Base-by-base conservation (phyloP, 306 rosid genomes). In the Pachyrhizus erosus region DNA sequence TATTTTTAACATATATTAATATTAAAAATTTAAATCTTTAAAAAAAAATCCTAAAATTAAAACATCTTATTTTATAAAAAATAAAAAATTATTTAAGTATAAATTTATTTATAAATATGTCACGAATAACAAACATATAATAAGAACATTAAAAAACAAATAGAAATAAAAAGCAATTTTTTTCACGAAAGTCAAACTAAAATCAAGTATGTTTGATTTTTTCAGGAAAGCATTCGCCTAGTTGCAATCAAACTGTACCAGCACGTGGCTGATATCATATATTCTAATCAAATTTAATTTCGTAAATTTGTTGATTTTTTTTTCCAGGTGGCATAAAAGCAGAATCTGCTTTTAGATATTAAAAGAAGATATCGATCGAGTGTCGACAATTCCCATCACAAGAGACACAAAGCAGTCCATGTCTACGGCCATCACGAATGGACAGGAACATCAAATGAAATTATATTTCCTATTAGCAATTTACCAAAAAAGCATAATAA, bases 361-460 rank as follows among this genome's bases (percentile, higher is more conserved):
- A 48, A 8, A 0, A 37, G 40, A 17, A 54, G 74, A 40, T 46
- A 65, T 11, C 29, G 11, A 76, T 51, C 42, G 40, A 74, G 33
- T 14, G 68, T 46, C 20, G 33, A 66, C 52, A 78, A 86, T 23
- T 42, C 80, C 54, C 52, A 70, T 76, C 14, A 54, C 6, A 75
- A 62, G 64, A 21, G 86, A 83, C 84, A 79, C 75, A 82, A 68
- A 46, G 42, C 13, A 57, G 83, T 75, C 86, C 24, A 2, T 24
- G 71, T 77, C 90, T 42, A n/a, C 55, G 15, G 81, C 78, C 64
- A 73, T 82, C 89, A 82, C 39, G 27, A 57, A 65, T 64, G 70
- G 5, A 27, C 21, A 27, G 69, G 72, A 34, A 10, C 73, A 72
- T 34, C 9, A 43, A 54, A 54, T 79, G 29, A 26, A 39, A 69